These are phyloP conservation scores for Tripidium arundinaceum DNA, from an alignment of 202 grass and related monocot genomes.

Conservation along the genomic window DNA sequence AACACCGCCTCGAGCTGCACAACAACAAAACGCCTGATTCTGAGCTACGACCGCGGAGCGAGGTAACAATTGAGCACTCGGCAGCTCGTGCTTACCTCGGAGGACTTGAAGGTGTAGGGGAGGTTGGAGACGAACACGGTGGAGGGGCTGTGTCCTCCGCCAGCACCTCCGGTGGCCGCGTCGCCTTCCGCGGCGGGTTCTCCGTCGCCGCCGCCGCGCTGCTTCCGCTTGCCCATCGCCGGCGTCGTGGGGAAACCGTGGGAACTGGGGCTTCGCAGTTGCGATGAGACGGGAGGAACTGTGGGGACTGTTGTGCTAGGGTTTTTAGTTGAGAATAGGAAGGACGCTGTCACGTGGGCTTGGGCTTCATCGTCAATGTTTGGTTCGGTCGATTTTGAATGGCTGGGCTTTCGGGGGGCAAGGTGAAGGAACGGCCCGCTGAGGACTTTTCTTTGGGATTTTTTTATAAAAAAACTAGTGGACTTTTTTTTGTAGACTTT, in stretches of 20 bases:
- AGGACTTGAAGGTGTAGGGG: constrained; percentile 79
- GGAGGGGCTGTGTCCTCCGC: constrained; percentile 51
- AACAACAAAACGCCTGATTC: not conserved
- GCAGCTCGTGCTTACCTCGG: constrained; percentile 42
- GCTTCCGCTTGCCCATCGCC: constrained; percentile 84
- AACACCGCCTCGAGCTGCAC: constrained; percentile 77
- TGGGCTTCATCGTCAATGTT: not conserved
- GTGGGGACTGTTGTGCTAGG: constrained; percentile 41
- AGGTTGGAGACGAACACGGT: constrained; percentile 93
- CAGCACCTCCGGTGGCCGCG: not conserved
- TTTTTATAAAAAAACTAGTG: not conserved
- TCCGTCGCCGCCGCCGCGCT: constrained; percentile 25
- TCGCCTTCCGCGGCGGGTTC: constrained; percentile 12
- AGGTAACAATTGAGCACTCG: not conserved
- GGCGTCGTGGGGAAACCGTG: constrained; percentile 16
- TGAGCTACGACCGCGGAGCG: not conserved
- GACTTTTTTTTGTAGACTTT: not conserved
- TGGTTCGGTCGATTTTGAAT: not conserved
- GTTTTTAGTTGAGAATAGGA: not conserved
- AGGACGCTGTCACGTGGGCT: not conserved
- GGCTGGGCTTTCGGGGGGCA: not conserved
- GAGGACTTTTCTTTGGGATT: not conserved
- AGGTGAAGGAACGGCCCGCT: not conserved
- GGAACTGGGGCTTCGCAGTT: not conserved
- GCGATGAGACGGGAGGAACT: not conserved